phyloP scores from a whole-genome alignment of 2,329 filamentous ascomycete genomes.

The Aspergillaceae sp. region DNA sequence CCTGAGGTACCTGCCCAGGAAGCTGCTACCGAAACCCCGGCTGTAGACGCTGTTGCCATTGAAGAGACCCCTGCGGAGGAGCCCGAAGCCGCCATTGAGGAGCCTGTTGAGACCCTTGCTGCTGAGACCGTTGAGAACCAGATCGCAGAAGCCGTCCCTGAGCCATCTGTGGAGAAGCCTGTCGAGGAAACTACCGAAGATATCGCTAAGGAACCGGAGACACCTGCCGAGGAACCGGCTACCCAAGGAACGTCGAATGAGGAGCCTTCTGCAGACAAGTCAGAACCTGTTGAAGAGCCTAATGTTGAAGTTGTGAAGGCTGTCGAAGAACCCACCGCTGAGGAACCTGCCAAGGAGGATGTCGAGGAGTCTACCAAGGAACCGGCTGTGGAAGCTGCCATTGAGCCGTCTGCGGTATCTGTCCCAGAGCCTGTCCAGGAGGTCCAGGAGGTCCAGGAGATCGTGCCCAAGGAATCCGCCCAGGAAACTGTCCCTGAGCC shows the following conservation, averaged over 20 bases:
- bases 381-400: not conserved
- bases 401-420: not conserved
- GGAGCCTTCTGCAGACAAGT: conserved; percentile 4
- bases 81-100: conserved; percentile 2
- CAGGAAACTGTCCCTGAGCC: conserved; percentile 3
- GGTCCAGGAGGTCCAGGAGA: not conserved
- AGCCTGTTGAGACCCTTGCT: not conserved
- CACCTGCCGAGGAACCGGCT: conserved; percentile 4
- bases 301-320: not conserved
- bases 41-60: conserved; percentile 1
- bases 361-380: conserved; percentile 3
- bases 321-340: conserved; percentile 1
- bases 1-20: not conserved
- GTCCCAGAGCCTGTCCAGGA: not conserved
- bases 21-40: not conserved
- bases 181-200: conserved; percentile 1
- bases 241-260: conserved; percentile 1
- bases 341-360: not conserved
- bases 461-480: conserved; percentile 2
- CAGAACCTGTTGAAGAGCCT: conserved; percentile 1
- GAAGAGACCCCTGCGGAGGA: conserved; percentile 1
- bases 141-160: conserved; percentile 4
- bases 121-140: not conserved
- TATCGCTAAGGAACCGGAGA: not conserved
- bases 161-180: conserved; percentile 2